Conservation (phyloP, 768 basidiomycete genomes). For the Pleurotus pulmonarius region DNA sequence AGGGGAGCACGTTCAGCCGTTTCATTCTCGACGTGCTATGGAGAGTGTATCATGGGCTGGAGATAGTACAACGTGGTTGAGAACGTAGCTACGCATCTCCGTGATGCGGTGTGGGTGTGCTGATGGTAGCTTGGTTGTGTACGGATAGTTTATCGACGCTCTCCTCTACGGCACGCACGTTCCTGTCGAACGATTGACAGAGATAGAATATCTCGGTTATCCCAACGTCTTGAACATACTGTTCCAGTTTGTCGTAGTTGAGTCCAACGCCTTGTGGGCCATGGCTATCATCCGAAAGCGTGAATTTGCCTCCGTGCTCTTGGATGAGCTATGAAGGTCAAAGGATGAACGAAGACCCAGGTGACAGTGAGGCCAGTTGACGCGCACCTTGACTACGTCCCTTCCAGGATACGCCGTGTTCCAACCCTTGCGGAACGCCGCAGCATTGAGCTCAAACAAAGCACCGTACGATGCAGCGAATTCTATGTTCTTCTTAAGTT, state of each 20-base stretch:
- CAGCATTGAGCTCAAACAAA: conserved; percentile 89
- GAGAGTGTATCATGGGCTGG: conserved; percentile 50
- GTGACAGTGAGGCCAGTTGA: conserved; percentile 2
- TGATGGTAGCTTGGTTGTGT: conserved; percentile 4
- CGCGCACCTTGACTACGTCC: conserved; percentile 68
- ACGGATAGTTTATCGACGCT: too few relatives aligned
- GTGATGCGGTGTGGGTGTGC: too few relatives aligned
- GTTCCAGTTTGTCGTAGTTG: conserved; percentile 66
- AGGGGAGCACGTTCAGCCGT: conserved; percentile 71
- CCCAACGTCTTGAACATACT: conserved; percentile 61
- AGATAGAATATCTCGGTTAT: conserved; percentile 69
- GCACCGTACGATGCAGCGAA: conserved; percentile 80
- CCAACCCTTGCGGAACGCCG: conserved; percentile 94
- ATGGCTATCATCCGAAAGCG: conserved; percentile 95
- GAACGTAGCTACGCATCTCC: not conserved
- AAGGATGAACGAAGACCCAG: not conserved
- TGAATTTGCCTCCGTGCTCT: conserved; percentile 66
- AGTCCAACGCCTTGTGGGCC: conserved; percentile 84
- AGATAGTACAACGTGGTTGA: conserved; percentile 48
- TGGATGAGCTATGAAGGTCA: conserved; percentile 55
- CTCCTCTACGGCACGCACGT: conserved; percentile 33
- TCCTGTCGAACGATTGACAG: conserved; percentile 37
- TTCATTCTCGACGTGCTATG: conserved; percentile 69
- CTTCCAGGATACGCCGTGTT: conserved; percentile 73
- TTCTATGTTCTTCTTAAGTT: conserved; percentile 70